phyloP scores from a whole-genome alignment of 176 grass and related monocot genomes.

The Avena insularis region DNA sequence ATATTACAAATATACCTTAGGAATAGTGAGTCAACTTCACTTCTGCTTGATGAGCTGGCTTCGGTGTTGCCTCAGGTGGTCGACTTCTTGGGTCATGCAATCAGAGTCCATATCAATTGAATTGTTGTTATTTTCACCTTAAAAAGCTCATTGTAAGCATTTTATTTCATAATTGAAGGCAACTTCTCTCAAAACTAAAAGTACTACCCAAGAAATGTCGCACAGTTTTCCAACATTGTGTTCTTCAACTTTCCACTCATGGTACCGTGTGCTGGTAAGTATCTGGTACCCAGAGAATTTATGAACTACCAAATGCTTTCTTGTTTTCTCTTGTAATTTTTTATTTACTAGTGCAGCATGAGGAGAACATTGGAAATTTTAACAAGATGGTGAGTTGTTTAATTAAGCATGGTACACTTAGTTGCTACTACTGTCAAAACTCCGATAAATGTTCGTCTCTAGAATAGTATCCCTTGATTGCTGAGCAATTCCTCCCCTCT shows the following conservation, averaged over 20 bases:
- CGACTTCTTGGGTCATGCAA: constrained; percentile 30
- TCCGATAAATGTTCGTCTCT: not conserved
- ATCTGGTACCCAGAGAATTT: constrained; percentile 39
- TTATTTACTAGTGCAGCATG: constrained; percentile 67
- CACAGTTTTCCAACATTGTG: constrained; percentile 67
- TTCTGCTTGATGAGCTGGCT: constrained; percentile 69
- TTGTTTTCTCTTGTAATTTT: constrained; percentile 35
- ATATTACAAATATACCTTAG: constrained; percentile 84
- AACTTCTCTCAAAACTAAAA: constrained; percentile 47
- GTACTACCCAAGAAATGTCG: constrained; percentile 48
- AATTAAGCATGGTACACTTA: constrained; percentile 31
- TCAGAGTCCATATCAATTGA: constrained; percentile 30
- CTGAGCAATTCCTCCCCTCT: constrained; percentile 35
- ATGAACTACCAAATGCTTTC: constrained; percentile 4
- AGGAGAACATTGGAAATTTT: constrained; percentile 79
- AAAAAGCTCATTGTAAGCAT: constrained; percentile 10
- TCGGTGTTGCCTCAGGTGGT: constrained; percentile 49
- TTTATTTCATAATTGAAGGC: constrained; percentile 60
- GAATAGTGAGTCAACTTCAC: constrained; percentile 74
- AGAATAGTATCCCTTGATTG: constrained; percentile 17
- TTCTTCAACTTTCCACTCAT: constrained; percentile 68
- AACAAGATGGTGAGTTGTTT: constrained; percentile 67
- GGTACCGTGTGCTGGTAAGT: constrained; percentile 83
- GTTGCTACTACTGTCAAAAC: not conserved
- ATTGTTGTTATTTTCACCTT: constrained; percentile 27